Conservation (phyloP, 139 green algal genomes). For the Gonium pectorale region DNA sequence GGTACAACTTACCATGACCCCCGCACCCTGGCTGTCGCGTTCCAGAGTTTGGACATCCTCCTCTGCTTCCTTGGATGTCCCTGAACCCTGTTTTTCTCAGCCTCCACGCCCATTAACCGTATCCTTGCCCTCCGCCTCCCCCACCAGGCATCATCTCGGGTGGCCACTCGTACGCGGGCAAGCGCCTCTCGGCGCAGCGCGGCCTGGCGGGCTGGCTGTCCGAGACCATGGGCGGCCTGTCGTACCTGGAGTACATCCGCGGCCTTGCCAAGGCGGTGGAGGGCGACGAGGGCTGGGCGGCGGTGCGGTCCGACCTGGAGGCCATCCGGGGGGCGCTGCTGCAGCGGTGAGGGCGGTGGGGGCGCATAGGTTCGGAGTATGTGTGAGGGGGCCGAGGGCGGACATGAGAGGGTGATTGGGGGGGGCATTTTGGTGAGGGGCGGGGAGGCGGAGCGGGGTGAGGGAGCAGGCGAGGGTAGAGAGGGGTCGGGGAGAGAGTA, state of each 20-base stretch:
- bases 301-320: constrained; percentile 73
- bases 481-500: no score
- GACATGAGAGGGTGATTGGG: no score
- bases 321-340: constrained; percentile 84
- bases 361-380: no score
- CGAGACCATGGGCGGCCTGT: constrained; percentile 93
- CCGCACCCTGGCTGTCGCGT: no score
- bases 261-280: constrained; percentile 89
- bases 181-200: constrained; percentile 90
- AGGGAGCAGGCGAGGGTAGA: no score
- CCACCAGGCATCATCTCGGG: constrained; percentile 72
- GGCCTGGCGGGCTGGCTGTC: constrained; percentile 83
- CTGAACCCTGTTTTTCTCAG: no score
- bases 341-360: constrained; percentile 54
- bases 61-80: no score
- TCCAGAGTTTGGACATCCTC: no score
- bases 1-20: no score
- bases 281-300: constrained; percentile 83
- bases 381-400: no score
- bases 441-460: no score
- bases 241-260: constrained; percentile 92
- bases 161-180: constrained; percentile 88
- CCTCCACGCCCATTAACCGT: neutral
- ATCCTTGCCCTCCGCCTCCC: neutral
- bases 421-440: no score